Conservation (phyloP, 768 basidiomycete species). For the Polyporus arcularius region DNA sequence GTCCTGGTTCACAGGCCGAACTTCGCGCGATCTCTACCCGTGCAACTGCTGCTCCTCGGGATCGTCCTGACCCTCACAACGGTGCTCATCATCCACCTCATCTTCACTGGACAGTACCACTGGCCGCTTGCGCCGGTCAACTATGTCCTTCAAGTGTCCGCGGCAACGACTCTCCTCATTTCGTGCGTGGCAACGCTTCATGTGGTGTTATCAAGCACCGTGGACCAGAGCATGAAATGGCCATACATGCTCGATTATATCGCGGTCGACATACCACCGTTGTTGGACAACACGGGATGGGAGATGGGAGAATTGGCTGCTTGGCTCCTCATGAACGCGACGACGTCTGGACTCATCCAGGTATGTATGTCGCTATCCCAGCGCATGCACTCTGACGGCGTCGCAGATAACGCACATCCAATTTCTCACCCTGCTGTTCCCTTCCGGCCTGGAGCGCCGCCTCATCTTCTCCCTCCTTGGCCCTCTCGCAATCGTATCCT, state of each 20-base stretch:
- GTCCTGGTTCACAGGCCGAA: constrained; percentile 76
- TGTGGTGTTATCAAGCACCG: constrained; percentile 64
- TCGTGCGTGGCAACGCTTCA: constrained; percentile 77
- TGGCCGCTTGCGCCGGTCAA: constrained; percentile 92
- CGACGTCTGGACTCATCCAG: constrained; percentile 83
- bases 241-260: constrained; percentile 97
- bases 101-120: constrained; percentile 96
- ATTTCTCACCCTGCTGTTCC: constrained; percentile 93
- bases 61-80: constrained; percentile 81
- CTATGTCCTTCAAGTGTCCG: constrained; percentile 85
- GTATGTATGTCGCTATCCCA: constrained; percentile 43
- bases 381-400: neutral
- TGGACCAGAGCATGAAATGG: constrained; percentile 72
- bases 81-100: constrained; percentile 86
- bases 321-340: constrained; percentile 88
- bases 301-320: constrained; percentile 59
- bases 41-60: constrained; percentile 86
- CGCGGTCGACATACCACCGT: constrained; percentile 68
- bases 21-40: constrained; percentile 86
- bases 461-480: constrained; percentile 86
- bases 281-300: constrained; percentile 51
- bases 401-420: constrained; percentile 93
- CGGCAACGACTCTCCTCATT: constrained; percentile 77
- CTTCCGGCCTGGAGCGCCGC: constrained; percentile 83
- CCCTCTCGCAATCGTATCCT: constrained; percentile 83